A percentile compares a stretch with the other conserved stretches of the same genome.
Conservation (phyloP, 805 yeast species). For the Ogataea philodendri region DNA sequence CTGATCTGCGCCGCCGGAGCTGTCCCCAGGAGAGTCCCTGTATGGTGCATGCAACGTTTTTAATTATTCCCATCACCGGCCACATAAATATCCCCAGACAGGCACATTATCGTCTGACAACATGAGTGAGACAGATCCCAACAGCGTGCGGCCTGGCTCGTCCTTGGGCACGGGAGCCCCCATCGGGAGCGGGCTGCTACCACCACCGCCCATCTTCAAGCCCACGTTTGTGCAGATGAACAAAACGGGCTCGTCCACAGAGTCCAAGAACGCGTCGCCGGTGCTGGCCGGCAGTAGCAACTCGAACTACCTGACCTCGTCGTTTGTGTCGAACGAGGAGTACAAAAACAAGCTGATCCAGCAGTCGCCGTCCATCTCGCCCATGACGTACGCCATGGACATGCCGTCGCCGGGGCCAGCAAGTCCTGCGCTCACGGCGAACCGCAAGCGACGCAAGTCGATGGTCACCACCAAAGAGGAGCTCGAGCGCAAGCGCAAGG, state of each 20-base stretch:
- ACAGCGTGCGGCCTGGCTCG: not conserved
- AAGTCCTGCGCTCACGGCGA: conserved; percentile 16
- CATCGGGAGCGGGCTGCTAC: conserved; percentile 29
- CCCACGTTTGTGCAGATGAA: conserved; percentile 47
- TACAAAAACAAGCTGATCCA: conserved; percentile 24
- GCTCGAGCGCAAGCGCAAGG: conserved; percentile 42
- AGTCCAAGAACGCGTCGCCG: conserved; percentile 8
- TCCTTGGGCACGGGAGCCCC: conserved; percentile 1
- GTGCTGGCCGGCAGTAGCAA: conserved; percentile 10
- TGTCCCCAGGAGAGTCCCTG: not conserved
- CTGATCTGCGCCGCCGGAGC: not conserved
- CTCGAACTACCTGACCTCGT: conserved; percentile 32
- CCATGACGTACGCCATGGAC: conserved; percentile 29
- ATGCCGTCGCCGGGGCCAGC: conserved; percentile 3
- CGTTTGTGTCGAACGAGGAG: conserved; percentile 31
- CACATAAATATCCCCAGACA: not conserved
- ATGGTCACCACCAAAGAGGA: conserved; percentile 28
- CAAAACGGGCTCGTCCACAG: conserved; percentile 19
- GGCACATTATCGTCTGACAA: not conserved
- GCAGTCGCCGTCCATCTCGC: conserved; percentile 35
- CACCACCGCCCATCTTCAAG: conserved; percentile 47
- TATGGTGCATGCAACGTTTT: conserved; percentile 4
- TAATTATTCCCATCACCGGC: conserved; percentile 5
- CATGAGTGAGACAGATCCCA: not conserved
- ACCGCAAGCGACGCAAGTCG: conserved; percentile 29